Base-by-base conservation (phyloP, 768 basidiomycete genomes). In the Megacollybia marginata region DNA sequence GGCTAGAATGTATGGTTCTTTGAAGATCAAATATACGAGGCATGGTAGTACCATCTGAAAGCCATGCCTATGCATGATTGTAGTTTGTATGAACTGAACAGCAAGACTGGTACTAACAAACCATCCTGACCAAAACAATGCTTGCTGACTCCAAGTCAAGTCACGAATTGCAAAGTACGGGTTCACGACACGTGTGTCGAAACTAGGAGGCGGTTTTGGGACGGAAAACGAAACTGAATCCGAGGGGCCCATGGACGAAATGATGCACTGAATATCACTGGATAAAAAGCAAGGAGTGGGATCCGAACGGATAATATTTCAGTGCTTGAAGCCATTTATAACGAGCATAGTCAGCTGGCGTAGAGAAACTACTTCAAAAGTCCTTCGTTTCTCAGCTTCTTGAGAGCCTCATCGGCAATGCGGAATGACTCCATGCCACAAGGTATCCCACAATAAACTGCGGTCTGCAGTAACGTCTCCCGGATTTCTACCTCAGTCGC, bases 61-160 rank as follows among this genome's bases (percentile, higher is more conserved):
- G 28, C 52, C 52, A 53, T 10, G 52, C 48, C 52, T 53, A 23
- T 11, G 28, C 9, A 12, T 16, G 10, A 12, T 15, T 28, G 18
- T 28, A 20, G 19, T 33, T 2, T 5, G 19, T 10, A 42, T 13
- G 15, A 20, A 19, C 42, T 4, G 18, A 43, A 34, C 7, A 4
- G 4, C 20, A 19, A 19, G 16, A 36, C 6, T 20, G 16, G 20
- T 8, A 52, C 53, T 51, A 23, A 56, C 55, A 52, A 54, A 51
- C 46, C 50, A 70, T 62, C 75, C 73, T 23, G 69, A 66, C 62
- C 65, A 72, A 54, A 76, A 76, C 46, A 73, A 65, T 8, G 65
- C 65, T 54, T 65, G 65, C 52, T 76, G 74, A 6, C 70, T 47
- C 54, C 57, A 66, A 3, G 62, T 69, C 46, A 76, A 33, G 40